Conservation (phyloP, 768 basidiomycete species). For the Termitomyces sp. region DNA sequence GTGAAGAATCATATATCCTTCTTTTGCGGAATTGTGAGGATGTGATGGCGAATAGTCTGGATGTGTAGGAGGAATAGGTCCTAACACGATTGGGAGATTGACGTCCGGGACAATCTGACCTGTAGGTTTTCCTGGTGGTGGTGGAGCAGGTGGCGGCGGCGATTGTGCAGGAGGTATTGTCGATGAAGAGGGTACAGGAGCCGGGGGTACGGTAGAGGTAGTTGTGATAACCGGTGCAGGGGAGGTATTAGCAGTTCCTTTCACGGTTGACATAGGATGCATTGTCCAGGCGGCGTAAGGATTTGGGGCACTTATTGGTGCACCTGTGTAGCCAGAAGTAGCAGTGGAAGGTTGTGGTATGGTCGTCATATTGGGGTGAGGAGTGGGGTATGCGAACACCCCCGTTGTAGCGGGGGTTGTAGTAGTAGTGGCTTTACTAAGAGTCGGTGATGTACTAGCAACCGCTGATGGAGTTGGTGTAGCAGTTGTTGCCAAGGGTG, state of each 20-base stretch:
- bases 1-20: slow-evolving; percentile 75
- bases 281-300: slow-evolving; percentile 38
- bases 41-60: slow-evolving; percentile 46
- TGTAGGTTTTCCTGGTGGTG: slow-evolving; percentile 9
- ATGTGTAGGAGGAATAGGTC: slow-evolving; percentile 65
- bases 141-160: slow-evolving; percentile 23
- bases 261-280: slow-evolving; percentile 21
- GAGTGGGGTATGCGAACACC: slow-evolving; percentile 38
- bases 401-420: slow-evolving; percentile 32
- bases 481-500: slow-evolving; percentile 15
- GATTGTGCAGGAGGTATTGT: slow-evolving; percentile 11
- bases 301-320: slow-evolving; percentile 27
- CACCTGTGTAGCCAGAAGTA: slow-evolving; percentile 24
- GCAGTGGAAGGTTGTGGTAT: slow-evolving; percentile 21
- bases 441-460: slow-evolving; percentile 17
- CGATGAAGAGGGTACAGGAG: slow-evolving; percentile 20
- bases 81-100: slow-evolving; percentile 74
- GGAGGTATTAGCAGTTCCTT: slow-evolving; percentile 14
- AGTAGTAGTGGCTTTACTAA: slow-evolving; percentile 18
- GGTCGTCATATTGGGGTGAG: slow-evolving; percentile 20
- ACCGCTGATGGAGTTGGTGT: slow-evolving; percentile 20
- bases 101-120: slow-evolving; percentile 45
- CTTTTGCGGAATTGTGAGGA: slow-evolving; percentile 46
- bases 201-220: slow-evolving; percentile 24
- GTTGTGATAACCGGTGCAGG: slow-evolving; percentile 25